Base-by-base conservation (phyloP, 176 grass and related monocot genomes). In the Bromus sterilis region DNA sequence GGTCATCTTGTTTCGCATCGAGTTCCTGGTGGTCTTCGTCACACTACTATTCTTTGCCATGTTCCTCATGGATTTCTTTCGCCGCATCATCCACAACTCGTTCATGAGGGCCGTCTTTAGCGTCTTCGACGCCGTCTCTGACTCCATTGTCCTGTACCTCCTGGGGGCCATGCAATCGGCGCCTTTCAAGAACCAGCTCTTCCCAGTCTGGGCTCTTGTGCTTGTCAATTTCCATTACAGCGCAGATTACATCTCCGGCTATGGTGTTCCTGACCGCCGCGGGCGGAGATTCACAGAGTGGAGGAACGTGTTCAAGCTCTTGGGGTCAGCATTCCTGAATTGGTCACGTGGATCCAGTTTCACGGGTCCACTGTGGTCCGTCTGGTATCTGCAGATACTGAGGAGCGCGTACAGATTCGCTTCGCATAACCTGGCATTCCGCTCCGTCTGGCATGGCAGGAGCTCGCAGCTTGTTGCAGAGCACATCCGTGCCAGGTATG, bases 191-290 rank as follows among this genome's bases (percentile, higher is more conserved):
- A 84, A 77, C 3, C 11, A 67, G 25, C 0, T 84, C 5, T 77
- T 84, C 82, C 81, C 82, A 7, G 46, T 84, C 44, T 84, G 82
- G 82, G 73, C 34, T 0, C 32, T 84, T 42, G 82, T 84, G 34
- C 60, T 84, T 5, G 71, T 75, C 21, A 55, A 2, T 1, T 66
- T 76, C 46, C 82, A 73, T 12, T 10, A 77, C 73, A 76, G 60
- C 2, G 11, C 40, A 4, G 61, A 57, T 20, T 84, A 42, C 32
- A 66, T 84, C 60, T 84, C 82, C 9, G 82, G 82, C 1, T 77
- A 76, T 43, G 82, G 82, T 33, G 61, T 84, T 42, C 44, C 71
- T 20, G 81, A 83, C 59, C 1, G 0, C 5, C 6, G 33, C 3
- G 81, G 79, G 0, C 15, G 26, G 11, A 11, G 79, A 3, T 72